Evolutionary conservation across 108 stramenopile genomes (phyloP), one percentile per base, ranked within the genome.

Genomic region (Skeletonema potamos): DNA sequence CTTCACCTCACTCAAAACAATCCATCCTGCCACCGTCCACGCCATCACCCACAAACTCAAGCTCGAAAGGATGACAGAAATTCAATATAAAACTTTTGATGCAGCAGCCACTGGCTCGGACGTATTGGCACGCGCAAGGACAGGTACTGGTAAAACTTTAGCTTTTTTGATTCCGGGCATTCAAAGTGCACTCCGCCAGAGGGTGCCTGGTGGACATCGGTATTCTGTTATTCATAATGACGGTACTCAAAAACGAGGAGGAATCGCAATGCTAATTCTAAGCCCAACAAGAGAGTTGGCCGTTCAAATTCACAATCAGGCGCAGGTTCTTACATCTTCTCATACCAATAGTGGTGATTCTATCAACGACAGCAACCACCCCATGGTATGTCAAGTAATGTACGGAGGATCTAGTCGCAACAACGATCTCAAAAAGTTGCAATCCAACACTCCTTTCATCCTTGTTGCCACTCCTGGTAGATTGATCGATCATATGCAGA

Each of bases 121-220:
- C 82, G 76, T 98, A 3, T 68, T 99, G 22, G 97, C 88, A 15
- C 80, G 97, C 62, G 94, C 98, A 20, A 84, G 96, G 48, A 99
- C 99, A 0, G 99, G 98, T 17, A 90, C 90, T 0, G 93, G 82
- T 22, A 82, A 82, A 84, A 96, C 94, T 20, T 62, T 96, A 43
- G 90, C 86, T 11, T 96, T 96, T 72, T 68, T 94, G 43, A 32
- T 96, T 13, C 92, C 94, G 18, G 84, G 84, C 13, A 46, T 96
- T 17, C 89, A 96, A 57, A 82, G 32, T 22, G 74, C 79, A 18
- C n/a, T 77, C 58, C 9, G 74, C 11, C 11, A 26, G 12, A 76
- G 88, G 27, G 93, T 97, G 58, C 87, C 91, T 1, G 99, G 98
- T 22, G 97, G 98, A 15, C 87, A 98, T 57, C 97, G 94, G n/a